These are phyloP conservation scores for Voacanga thouarsii DNA, from an alignment of 257 asterid genomes.

Conservation along the genomic window DNA sequence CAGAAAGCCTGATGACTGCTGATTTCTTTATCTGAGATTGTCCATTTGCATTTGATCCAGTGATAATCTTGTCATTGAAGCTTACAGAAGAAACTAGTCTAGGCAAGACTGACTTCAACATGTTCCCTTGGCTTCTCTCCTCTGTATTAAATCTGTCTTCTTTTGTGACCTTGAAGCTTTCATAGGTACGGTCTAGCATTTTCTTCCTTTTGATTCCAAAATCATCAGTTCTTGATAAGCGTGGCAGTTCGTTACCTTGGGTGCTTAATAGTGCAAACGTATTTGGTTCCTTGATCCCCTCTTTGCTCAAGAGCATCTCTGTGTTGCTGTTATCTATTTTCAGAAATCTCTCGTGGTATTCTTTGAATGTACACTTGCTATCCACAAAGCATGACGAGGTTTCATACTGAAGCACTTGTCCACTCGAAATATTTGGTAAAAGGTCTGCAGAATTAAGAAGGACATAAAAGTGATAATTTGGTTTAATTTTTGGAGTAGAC, in stretches of 20 bases:
- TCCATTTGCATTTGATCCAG: conserved; percentile 34
- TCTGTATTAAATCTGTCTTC: conserved; percentile 46
- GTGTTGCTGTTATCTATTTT: conserved; percentile 42
- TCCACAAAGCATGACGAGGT: conserved; percentile 59
- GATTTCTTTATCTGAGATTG: conserved; percentile 68
- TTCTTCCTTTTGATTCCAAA: conserved; percentile 41
- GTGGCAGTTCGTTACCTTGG: conserved; percentile 36
- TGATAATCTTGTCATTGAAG: conserved; percentile 59
- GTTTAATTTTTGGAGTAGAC: neutral
- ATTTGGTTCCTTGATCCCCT: conserved; percentile 45
- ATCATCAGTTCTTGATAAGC: conserved; percentile 42
- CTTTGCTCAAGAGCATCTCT: conserved; percentile 39
- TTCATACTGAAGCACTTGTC: conserved; percentile 74
- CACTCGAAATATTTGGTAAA: conserved; percentile 47
- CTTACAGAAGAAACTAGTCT: conserved; percentile 62
- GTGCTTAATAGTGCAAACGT: conserved; percentile 41
- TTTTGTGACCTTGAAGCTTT: conserved; percentile 51
- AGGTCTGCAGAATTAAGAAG: conserved; percentile 37
- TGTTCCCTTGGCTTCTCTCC: conserved; percentile 47
- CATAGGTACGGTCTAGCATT: conserved; percentile 43
- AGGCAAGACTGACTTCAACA: conserved; percentile 69
- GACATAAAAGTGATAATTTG: neutral
- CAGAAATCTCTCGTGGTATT: conserved; percentile 47
- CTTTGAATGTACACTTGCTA: conserved; percentile 48
- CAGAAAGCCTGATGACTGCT: conserved; percentile 71